A percentile compares a stretch with the other conserved stretches of the same genome.
These are phyloP conservation scores for Puccinia horiana DNA, from an alignment of 1,284 basidiomycete species.

Conservation along the genomic window DNA sequence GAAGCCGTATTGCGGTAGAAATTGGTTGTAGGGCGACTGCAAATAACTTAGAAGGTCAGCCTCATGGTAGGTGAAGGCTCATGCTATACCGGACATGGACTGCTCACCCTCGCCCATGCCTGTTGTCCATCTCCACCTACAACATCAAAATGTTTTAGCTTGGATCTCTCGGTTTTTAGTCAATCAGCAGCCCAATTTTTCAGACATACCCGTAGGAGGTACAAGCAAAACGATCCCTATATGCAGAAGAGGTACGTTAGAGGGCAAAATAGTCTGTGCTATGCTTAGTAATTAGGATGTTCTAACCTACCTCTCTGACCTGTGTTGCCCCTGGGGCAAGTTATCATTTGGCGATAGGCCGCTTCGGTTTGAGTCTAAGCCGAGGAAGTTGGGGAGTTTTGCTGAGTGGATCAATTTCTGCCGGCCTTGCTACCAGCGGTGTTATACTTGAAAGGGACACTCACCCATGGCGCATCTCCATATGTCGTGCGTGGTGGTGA, in stretches of 20 bases:
- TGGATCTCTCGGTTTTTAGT: not conserved
- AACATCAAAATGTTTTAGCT: not conserved
- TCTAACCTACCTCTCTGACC: slow-evolving; percentile 14
- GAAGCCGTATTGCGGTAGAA: slow-evolving; percentile 53
- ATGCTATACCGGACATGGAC: not conserved
- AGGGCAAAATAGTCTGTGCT: not conserved
- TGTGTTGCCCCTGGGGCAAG: not conserved
- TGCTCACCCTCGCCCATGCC: not conserved
- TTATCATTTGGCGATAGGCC: slow-evolving; percentile 16
- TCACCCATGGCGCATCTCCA: slow-evolving; percentile 44
- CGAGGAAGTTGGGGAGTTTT: not conserved
- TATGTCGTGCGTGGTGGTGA: not conserved
- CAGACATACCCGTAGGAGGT: slow-evolving; percentile 29
- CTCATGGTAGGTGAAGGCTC: not conserved
- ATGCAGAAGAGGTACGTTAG: not conserved
- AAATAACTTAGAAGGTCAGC: not conserved
- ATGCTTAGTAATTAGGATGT: not conserved
- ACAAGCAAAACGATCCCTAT: slow-evolving; percentile 28
- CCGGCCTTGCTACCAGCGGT: not conserved
- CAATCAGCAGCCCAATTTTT: not conserved
- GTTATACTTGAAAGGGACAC: not conserved
- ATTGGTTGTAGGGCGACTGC: slow-evolving; percentile 53
- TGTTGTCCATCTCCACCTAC: not conserved
- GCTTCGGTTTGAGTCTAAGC: slow-evolving; percentile 13
- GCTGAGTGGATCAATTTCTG: not conserved